Base-by-base conservation (phyloP, 805 yeast species). In the Yueomyces sinensis region DNA sequence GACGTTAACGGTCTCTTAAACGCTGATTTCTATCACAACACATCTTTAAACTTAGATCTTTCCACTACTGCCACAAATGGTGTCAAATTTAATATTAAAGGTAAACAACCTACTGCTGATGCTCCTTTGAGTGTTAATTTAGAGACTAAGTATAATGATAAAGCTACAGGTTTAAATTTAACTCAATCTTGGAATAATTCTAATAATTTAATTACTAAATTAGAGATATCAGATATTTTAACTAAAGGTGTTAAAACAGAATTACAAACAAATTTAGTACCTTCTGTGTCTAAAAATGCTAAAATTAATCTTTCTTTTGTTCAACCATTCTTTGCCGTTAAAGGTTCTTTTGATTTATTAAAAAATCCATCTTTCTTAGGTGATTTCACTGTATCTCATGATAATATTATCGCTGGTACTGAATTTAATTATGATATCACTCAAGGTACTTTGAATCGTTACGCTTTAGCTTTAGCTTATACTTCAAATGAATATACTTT, bases 171-270 rank as follows among this genome's bases (percentile, higher is more conserved):
- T 45, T 70, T 91, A 56, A 76, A 95, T 45, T 68, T 91, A 57
- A 86, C 95, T 49, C 97, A 91, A 72, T 95, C 95, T 58, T 87
- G 97, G 95, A 79, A 87, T 68, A 83, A 94, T 52, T 79, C 93
- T 62, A 89, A 89, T 64, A 72, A 80, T 45, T 69, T 91, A 58
- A 80, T 75, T 70, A 82, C 97, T 68, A 89, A 84, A 73, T 72
- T 91, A 50, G 96, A 89, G 70, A 72, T 91, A 54, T 72, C 78
- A 40, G 94, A 87, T 63, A n/a, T n/a, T n/a, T 73, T 89, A 65
- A 80, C 95, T 41, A 94, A 94, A 52, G 96, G 97, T 52, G 74
- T 91, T 54, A 89, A 86, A 70, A 79, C 91, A 50, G 95, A 87
- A 65, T 68, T 91, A 56, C 76, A 80, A 59, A 82, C 96, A 45